Percentiles rank a stretch among this genome's conserved stretches.
Conservation (phyloP, 1,284 basidiomycete genomes). For the Stygiomarasmius scandens region DNA sequence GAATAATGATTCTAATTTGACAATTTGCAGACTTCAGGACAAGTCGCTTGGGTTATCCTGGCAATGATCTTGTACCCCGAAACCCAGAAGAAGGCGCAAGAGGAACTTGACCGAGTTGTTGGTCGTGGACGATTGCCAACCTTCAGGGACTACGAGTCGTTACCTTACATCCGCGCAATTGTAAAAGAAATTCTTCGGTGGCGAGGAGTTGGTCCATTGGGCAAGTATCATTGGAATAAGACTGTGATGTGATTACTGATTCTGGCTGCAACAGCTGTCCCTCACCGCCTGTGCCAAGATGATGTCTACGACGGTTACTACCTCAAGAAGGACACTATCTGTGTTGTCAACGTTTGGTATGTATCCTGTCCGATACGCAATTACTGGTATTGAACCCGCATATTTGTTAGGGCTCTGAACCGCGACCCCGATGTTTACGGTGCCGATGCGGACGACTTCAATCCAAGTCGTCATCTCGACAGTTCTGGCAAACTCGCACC, state of each 20-base stretch:
- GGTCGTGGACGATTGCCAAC: slow-evolving; percentile 21
- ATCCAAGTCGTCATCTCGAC: slow-evolving; percentile 18
- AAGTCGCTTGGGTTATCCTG: slow-evolving; percentile 18
- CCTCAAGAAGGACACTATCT: slow-evolving; percentile 19
- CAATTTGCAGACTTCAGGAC: slow-evolving; percentile 13
- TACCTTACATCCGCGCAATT: slow-evolving; percentile 7
- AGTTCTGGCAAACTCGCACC: slow-evolving; percentile 12
- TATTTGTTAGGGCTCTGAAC: slow-evolving; percentile 19
- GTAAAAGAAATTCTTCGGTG: slow-evolving; percentile 17
- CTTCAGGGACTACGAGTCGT: slow-evolving; percentile 14
- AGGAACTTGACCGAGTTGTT: slow-evolving; percentile 25
- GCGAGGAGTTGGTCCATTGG: slow-evolving; percentile 15
- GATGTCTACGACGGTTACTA: slow-evolving; percentile 21
- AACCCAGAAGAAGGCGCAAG: slow-evolving; percentile 18
- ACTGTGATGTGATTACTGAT: neutral
- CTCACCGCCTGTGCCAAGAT: slow-evolving; percentile 15
- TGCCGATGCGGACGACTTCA: slow-evolving; percentile 18
- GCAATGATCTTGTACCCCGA: slow-evolving; percentile 22
- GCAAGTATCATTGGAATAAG: slow-evolving; percentile 3
- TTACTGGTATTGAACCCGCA: too few relatives aligned
- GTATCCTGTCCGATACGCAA: too few relatives aligned
- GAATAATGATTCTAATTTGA: neutral
- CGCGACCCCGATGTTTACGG: slow-evolving; percentile 18
- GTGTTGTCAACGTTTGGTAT: slow-evolving; percentile 21
- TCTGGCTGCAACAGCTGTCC: neutral